Conservation (phyloP, 257 asterid genomes). For the Echites panduratus region DNA sequence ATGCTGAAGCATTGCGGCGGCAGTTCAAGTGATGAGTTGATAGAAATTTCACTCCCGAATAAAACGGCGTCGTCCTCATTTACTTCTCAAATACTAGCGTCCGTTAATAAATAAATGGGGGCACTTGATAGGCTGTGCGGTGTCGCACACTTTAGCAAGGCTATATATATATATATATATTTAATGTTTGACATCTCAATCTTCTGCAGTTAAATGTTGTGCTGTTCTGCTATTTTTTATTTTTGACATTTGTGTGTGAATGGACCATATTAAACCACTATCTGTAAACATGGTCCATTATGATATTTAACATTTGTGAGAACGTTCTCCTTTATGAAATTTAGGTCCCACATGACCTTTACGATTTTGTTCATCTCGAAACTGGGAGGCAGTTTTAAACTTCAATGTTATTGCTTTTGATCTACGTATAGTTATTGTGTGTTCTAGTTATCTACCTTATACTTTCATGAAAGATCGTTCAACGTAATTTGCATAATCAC, state of each 20-base stretch:
- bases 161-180: too few species aligned
- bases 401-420: neutral
- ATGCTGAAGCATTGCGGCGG: too few species aligned
- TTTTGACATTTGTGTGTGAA: neutral
- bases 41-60: too few species aligned
- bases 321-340: conserved; percentile 18
- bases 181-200: neutral
- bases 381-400: conserved; percentile 81
- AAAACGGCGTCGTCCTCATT: too few species aligned
- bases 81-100: too few species aligned
- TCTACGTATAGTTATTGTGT: neutral
- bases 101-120: too few species aligned
- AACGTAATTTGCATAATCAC: neutral
- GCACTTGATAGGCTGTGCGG: too few species aligned
- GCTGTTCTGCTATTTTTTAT: neutral
- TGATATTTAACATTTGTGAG: too few species aligned
- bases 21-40: too few species aligned
- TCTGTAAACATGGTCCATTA: too few species aligned
- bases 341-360: conserved; percentile 74
- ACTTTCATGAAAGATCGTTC: neutral
- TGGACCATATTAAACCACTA: neutral
- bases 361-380: conserved; percentile 67
- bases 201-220: neutral
- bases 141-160: too few species aligned
- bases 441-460: neutral